phyloP scores from a whole-genome alignment of 1,284 basidiomycete genomes.

The Leccinum huronense region DNA sequence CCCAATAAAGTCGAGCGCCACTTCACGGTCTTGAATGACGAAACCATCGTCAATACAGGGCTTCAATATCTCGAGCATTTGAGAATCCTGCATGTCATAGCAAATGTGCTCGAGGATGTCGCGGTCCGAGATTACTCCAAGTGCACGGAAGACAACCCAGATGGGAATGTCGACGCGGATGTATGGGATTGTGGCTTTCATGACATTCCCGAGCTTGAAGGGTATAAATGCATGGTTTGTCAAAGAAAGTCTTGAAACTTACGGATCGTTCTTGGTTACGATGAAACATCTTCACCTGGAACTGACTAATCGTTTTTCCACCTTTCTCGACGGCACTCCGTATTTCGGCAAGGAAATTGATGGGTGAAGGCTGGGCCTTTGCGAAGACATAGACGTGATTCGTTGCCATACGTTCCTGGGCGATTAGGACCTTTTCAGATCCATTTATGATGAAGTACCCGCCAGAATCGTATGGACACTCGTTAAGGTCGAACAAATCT shows the following conservation, averaged over 20 bases:
- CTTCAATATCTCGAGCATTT: constrained; percentile 98
- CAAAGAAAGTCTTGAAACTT: constrained; percentile 33
- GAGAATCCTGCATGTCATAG: constrained; percentile 94
- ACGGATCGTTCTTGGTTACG: constrained; percentile 84
- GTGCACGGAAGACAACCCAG: constrained; percentile 97
- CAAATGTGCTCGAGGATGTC: constrained; percentile 99
- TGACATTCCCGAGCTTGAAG: constrained; percentile 81
- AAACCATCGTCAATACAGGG: constrained; percentile 99
- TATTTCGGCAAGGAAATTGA: constrained; percentile 96
- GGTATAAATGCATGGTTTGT: constrained; percentile 8
- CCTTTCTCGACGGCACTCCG: constrained; percentile 98
- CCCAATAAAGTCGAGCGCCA: constrained; percentile 97
- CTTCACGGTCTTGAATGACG: constrained; percentile 96
- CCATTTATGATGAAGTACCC: constrained; percentile 99
- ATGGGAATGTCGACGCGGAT: constrained; percentile 99
- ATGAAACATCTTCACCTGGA: constrained; percentile 98
- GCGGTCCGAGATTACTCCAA: constrained; percentile 96
- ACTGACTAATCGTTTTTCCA: constrained; percentile 97
- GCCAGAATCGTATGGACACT: constrained; percentile 98
- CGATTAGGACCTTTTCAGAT: constrained; percentile 99
- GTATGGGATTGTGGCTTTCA: constrained; percentile 97
- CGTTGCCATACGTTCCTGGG: constrained; percentile 98
- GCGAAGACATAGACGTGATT: constrained; percentile 99
- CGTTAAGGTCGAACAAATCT: constrained; percentile 88
- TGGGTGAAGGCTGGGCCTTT: constrained; percentile 94